Base-by-base conservation (phyloP, 441 rosid species). In the Erysimum cheiri region DNA sequence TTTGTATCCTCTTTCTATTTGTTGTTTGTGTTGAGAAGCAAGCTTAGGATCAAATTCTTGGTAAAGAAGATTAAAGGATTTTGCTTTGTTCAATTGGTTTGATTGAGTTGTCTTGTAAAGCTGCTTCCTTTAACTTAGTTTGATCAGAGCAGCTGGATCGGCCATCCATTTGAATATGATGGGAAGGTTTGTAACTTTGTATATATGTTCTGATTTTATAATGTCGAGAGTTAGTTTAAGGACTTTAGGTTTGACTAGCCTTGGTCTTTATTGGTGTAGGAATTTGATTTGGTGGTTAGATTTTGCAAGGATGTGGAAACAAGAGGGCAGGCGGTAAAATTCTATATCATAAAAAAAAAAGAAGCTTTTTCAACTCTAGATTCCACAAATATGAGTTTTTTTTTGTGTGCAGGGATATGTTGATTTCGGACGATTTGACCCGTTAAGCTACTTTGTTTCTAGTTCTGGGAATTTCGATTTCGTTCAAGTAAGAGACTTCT, bases 251-350 rank as follows among this genome's bases (percentile, higher is more conserved):
- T 56, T 28, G 17, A 14, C 19, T 47, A 1, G 4, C 61, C 13
- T 37, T 57, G 13, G 36, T 52, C 3, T 79, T 67, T 13, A 7
- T 66, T 60, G 57, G 36, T 81, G 77, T 81, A 91, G 97, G 93
- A 83, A 6, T 60, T 71, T 4, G 99, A 94, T 73, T 66, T 88
- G 69, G 97, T 74, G 26, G 80, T 94, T 82, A 84, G 89, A 31
- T 92, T 94, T 76, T 94, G 98, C 89, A 94, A 88, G 80, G 97
- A 90, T 73, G 96, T 94, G 26, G 92, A 94, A 86, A 78, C 81
- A 44, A 81, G 99, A 85, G 87, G 98, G 37, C 88, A 85, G 60
- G 11, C 40, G 96, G 98, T 94, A 86, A 58, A 4, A 3, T 17
- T 82, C 55, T 11, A 59, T 68, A 66, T 70, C 54, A 78, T 79